Evolutionary conservation across 352 stramenopile species (phyloP).

Genomic region (Globisporangium viniferum): DNA sequence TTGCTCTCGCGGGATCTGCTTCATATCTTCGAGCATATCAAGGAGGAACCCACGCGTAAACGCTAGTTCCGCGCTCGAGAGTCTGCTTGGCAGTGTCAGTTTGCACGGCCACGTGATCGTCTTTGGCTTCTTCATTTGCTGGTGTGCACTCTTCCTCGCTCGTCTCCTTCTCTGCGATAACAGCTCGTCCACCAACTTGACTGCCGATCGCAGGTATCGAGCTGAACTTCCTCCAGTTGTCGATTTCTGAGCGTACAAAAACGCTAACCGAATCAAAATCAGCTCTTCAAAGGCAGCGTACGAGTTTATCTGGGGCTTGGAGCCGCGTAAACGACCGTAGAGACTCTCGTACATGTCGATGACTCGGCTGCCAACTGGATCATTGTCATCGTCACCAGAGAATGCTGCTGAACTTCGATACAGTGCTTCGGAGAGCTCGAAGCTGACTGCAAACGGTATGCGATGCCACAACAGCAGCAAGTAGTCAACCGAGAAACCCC

Average conservation of each 20-base stretch:
- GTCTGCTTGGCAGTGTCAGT: constrained; percentile 25
- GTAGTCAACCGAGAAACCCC: constrained; percentile 15
- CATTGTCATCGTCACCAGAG: constrained; percentile 1
- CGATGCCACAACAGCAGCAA: constrained; percentile 53
- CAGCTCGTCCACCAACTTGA: constrained; percentile 31
- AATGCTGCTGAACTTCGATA: constrained; percentile 30
- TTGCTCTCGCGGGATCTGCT: constrained; percentile 21
- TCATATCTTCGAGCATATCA: constrained; percentile 34
- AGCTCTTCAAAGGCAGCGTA: constrained; percentile 55
- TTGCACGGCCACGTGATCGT: constrained; percentile 30
- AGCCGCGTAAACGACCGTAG: constrained; percentile 40
- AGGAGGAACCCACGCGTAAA: constrained; percentile 35
- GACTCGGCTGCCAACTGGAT: background rate
- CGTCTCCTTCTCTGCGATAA: constrained; percentile 23
- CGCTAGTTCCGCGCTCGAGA: constrained; percentile 29
- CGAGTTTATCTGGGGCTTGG: constrained; percentile 20
- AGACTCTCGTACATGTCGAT: constrained; percentile 62
- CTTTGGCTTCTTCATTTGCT: constrained; percentile 20
- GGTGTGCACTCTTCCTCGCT: background rate
- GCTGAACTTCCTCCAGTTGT: constrained; percentile 1
- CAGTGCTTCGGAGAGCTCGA: constrained; percentile 57
- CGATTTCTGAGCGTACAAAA: constrained; percentile 35
- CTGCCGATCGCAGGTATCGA: constrained; percentile 21
- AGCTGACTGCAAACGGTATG: constrained; percentile 58
- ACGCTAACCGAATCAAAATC: constrained; percentile 45